A percentile compares a stretch with the other conserved stretches of the same genome.
These are phyloP conservation scores for Fusarium neocosmosporiellum DNA, from an alignment of 2,329 filamentous ascomycete genomes.

Conservation along the genomic window DNA sequence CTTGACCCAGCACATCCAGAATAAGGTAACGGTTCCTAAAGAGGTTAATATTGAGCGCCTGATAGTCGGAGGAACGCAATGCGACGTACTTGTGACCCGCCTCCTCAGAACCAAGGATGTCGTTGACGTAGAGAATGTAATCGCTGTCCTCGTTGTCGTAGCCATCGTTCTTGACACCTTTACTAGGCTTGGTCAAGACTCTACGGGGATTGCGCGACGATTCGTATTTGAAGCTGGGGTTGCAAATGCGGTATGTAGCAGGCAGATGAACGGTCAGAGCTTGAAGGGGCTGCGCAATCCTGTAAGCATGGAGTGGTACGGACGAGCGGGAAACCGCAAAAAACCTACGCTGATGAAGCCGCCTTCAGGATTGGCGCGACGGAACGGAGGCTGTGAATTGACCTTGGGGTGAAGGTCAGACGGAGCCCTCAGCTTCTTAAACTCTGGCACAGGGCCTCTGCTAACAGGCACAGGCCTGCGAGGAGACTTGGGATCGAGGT, in stretches of 20 bases:
- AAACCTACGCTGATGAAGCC: slow-evolving; percentile 92
- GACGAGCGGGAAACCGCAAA: neutral
- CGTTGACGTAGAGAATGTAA: slow-evolving; percentile 99
- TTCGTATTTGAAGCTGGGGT: slow-evolving; percentile 98
- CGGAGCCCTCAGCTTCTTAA: slow-evolving; percentile 79
- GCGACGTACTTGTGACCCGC: slow-evolving; percentile 88
- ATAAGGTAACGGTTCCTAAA: slow-evolving; percentile 94
- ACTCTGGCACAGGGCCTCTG: slow-evolving; percentile 84
- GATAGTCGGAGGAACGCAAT: neutral
- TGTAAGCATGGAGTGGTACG: slow-evolving; percentile 18
- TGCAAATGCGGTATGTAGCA: slow-evolving; percentile 97
- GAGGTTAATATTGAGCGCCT: slow-evolving; percentile 18
- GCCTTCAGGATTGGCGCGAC: slow-evolving; percentile 94
- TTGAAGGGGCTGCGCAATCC: slow-evolving; percentile 79
- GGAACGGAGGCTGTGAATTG: slow-evolving; percentile 88
- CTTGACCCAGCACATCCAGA: slow-evolving; percentile 94
- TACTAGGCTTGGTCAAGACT: slow-evolving; percentile 97
- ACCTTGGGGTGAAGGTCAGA: slow-evolving; percentile 84
- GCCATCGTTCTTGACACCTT: slow-evolving; percentile 97
- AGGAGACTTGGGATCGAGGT: slow-evolving; percentile 68
- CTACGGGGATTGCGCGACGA: slow-evolving; percentile 95
- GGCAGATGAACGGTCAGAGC: slow-evolving; percentile 93
- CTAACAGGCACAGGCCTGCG: slow-evolving; percentile 62
- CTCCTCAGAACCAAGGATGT: slow-evolving; percentile 97
- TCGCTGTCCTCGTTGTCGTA: slow-evolving; percentile 99